phyloP scores from a whole-genome alignment of 2,329 filamentous ascomycete species.

The Calonectria fujianensis region DNA sequence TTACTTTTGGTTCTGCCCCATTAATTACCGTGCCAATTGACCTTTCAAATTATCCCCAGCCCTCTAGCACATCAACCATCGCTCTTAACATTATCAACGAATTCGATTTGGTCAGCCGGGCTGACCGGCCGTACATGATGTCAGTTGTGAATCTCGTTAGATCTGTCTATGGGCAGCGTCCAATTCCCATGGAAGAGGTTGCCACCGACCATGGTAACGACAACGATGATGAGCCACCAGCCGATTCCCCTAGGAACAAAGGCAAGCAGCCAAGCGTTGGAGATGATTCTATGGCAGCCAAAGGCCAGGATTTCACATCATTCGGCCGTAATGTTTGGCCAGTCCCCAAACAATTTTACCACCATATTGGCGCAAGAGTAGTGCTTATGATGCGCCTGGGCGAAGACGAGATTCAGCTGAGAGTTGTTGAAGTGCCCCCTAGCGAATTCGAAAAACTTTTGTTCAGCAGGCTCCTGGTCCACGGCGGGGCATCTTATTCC shows the following conservation, averaged over 20 bases:
- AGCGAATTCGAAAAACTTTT: conserved; percentile 46
- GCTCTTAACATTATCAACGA: conserved; percentile 54
- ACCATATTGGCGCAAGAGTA: conserved; percentile 47
- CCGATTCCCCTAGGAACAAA: neutral
- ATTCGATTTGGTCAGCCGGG: conserved; percentile 51
- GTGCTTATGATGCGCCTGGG: conserved; percentile 44
- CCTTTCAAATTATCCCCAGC: conserved; percentile 28
- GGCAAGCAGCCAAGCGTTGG: conserved; percentile 8
- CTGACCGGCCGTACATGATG: conserved; percentile 48
- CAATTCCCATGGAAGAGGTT: neutral
- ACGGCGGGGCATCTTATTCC: conserved; percentile 42
- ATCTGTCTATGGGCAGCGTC: conserved; percentile 28
- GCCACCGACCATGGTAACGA: neutral
- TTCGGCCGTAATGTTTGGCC: conserved; percentile 33
- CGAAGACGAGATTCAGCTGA: conserved; percentile 39
- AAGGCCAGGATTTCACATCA: neutral
- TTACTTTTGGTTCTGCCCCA: conserved; percentile 51
- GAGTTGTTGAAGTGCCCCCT: conserved; percentile 39
- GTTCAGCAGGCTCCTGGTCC: conserved; percentile 49
- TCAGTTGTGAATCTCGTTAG: conserved; percentile 47
- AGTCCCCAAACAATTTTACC: conserved; percentile 43
- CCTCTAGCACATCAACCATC: conserved; percentile 26
- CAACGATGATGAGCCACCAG: neutral
- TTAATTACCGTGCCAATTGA: conserved; percentile 42
- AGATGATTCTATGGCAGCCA: neutral